Evolutionary conservation across 2,329 filamentous ascomycete species (phyloP), one percentile per base, ranked within the genome.

Genomic region (Clathrospora elynae): DNA sequence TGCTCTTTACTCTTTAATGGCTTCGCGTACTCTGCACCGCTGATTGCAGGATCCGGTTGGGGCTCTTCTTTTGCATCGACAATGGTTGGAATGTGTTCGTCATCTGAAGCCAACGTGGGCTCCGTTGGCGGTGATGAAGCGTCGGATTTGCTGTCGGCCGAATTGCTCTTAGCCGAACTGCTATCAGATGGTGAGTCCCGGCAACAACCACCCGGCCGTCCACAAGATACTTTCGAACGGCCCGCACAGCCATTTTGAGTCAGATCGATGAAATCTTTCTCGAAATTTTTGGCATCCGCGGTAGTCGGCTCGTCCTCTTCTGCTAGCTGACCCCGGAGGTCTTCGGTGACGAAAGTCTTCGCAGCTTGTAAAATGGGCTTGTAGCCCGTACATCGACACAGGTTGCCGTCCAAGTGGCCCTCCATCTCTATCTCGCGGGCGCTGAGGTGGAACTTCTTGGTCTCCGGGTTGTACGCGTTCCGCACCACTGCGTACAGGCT

Each of bases 361-460:
- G 92, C 92, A 5, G 92, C 91, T 66, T 97, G 90, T 2, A 97
- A 74, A 32, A 97, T 96, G 0, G 92, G 89, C 37, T 91, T 80
- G 66, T 97, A 97, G 1, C 92, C 92, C 0, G 92, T 97, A 70
- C 92, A 97, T 34, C 92, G 82, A 63, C 92, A 97, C 23, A 97
- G 74, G 55, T 97, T 97, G 0, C 92, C 92, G 67, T 97, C 92
- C 59, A 97, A 55, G 88, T 88, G 67, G 2, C 68, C 68, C 33
- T 71, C 65, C 48, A 65, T 54, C 42, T 71, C 70, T 10, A 72
- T 64, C 14, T 70, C 67, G 10, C 59, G 55, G 8, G 62, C 62
- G 31, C 59, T 67, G 7, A 71, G 57, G 16, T 54, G 52, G 29
- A 70, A 71, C 37, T 57, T 62, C 18, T 62, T 56, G 4, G 61